phyloP scores from a whole-genome alignment of 108 stramenopile genomes.

The Tribonema minus region DNA sequence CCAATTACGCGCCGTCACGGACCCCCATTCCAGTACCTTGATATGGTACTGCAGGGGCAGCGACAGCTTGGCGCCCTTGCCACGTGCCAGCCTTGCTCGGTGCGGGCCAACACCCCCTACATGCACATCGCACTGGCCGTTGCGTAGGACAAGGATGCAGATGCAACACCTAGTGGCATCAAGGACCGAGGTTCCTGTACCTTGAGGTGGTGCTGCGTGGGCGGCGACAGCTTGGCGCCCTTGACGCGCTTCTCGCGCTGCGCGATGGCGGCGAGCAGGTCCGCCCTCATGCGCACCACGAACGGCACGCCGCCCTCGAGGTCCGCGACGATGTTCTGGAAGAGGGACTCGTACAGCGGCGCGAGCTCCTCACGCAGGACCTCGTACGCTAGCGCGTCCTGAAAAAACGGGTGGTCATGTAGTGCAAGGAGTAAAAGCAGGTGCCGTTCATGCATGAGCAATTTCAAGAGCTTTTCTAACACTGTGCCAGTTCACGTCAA shows the following conservation, averaged over 20 bases:
- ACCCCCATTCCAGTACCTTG: neutral
- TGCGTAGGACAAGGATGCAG: neutral
- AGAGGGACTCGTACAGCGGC: constrained; percentile 18
- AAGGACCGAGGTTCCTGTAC: neutral
- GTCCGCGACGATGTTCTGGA: constrained; percentile 24
- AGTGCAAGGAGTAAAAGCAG: too few species aligned
- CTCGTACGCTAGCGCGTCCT: constrained; percentile 25
- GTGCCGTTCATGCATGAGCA: too few species aligned
- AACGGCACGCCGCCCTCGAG: constrained; percentile 21
- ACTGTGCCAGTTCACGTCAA: too few species aligned
- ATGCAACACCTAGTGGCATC: neutral
- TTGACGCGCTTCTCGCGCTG: neutral
- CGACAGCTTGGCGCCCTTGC: too few species aligned
- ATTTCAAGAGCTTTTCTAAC: too few species aligned
- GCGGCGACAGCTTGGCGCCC: neutral
- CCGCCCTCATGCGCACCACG: constrained; percentile 18
- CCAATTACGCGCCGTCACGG: neutral
- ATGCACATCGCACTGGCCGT: neutral
- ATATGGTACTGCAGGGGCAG: too few species aligned
- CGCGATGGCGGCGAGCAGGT: neutral
- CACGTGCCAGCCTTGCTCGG: neutral
- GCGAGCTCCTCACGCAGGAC: constrained; percentile 24
- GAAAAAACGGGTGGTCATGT: too few species aligned
- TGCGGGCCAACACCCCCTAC: neutral
- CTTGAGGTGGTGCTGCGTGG: too few species aligned